Conservation (phyloP, 164 flowering plant genomes). For the Warburgia ugandensis region DNA sequence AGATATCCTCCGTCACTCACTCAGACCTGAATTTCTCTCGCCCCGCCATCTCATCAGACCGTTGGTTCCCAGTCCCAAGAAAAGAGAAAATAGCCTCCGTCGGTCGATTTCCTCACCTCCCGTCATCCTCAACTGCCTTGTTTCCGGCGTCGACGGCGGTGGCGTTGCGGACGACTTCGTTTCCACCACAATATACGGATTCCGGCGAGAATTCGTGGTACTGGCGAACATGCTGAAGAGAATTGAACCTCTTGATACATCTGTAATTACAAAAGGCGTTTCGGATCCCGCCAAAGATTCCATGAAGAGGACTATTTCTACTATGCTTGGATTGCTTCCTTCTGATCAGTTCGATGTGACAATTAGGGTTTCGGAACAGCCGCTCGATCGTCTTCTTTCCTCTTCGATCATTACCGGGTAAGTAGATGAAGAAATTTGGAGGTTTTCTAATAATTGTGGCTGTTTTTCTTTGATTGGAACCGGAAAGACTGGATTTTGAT, state of each 20-base stretch:
- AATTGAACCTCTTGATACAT: conserved; percentile 65
- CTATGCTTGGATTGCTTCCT: conserved; percentile 81
- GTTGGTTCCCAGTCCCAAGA: background rate
- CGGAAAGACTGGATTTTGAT: too few relatives aligned
- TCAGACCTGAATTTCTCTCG: conserved; percentile 2
- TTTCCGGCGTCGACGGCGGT: conserved; percentile 56
- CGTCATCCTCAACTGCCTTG: conserved; percentile 35
- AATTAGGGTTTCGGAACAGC: conserved; percentile 47
- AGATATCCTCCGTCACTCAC: conserved; percentile 8
- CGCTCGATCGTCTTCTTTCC: conserved; percentile 55
- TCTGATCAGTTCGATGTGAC: conserved; percentile 73
- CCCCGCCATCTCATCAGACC: conserved; percentile 2
- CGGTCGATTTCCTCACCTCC: background rate
- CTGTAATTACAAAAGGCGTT: conserved; percentile 66
- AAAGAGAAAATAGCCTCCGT: background rate
- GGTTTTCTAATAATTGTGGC: too few relatives aligned
- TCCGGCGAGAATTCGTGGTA: conserved; percentile 60
- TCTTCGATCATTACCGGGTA: conserved; percentile 89
- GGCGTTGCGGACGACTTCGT: conserved; percentile 70
- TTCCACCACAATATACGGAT: conserved; percentile 44
- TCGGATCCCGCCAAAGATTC: conserved; percentile 70
- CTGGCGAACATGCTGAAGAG: conserved; percentile 59
- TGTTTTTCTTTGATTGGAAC: too few relatives aligned
- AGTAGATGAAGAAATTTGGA: too few relatives aligned
- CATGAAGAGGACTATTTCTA: conserved; percentile 85